A percentile compares a stretch with the other conserved stretches of the same genome.
These are phyloP conservation scores for Balamuthia mandrillaris DNA, from an alignment of 208 protist genomes.

Conservation along the genomic window DNA sequence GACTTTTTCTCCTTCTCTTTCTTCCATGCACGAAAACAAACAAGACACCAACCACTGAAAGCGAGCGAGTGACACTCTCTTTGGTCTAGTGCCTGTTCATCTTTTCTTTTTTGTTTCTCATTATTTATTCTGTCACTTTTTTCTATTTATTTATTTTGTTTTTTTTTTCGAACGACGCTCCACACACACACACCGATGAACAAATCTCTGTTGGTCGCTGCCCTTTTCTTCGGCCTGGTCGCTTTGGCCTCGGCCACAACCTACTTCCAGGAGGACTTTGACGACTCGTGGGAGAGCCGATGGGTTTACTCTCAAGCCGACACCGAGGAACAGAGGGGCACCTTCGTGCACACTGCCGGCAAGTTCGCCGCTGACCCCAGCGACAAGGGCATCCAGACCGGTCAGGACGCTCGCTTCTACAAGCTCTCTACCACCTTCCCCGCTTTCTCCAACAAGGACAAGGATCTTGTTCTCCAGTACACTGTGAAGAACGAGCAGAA, in stretches of 20 bases:
- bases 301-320: neutral
- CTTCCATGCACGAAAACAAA: no score
- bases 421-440: constrained; percentile 75
- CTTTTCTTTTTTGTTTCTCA: no score
- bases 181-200: no score
- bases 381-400: constrained; percentile 75
- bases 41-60: no score
- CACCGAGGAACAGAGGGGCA: neutral
- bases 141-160: no score
- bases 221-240: neutral
- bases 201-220: no score
- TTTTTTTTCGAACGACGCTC: no score
- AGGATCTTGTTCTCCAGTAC: constrained; percentile 86
- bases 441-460: constrained; percentile 78
- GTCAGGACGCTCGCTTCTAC: constrained; percentile 83
- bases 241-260: neutral
- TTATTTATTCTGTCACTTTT: no score
- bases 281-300: neutral
- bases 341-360: neutral
- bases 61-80: no score
- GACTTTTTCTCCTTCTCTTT: no score
- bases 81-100: no score
- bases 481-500: constrained; percentile 84
- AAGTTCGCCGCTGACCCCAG: neutral
- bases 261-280: constrained; percentile 10